Evolutionary conservation across 495 filamentous ascomycete genomes (phyloP).

Genomic region (Aspergillus cavernicola): DNA sequence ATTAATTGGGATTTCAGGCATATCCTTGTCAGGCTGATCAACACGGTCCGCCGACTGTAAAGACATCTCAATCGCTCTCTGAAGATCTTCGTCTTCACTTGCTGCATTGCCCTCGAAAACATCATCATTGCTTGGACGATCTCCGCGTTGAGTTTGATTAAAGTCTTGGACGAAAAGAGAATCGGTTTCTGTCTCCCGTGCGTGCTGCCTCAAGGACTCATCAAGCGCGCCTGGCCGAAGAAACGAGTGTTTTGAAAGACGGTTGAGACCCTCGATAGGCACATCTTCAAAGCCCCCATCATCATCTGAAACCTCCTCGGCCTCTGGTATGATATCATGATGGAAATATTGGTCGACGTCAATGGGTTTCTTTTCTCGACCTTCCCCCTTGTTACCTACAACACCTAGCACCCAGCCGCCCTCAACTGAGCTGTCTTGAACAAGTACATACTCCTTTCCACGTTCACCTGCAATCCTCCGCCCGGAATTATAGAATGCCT

Average conservation of each 20-base stretch:
- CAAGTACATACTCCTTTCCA: constrained; percentile 88
- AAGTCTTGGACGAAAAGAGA: constrained; percentile 64
- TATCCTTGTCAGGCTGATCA: constrained; percentile 28
- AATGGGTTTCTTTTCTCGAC: constrained; percentile 76
- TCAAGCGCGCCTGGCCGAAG: constrained; percentile 39
- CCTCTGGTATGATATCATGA: constrained; percentile 43
- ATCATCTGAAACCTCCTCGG: constrained; percentile 51
- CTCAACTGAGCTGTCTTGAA: constrained; percentile 90
- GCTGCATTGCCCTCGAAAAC: constrained; percentile 37
- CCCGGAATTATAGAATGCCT: constrained; percentile 60
- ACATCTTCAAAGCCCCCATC: constrained; percentile 90
- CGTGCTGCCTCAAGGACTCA: constrained; percentile 31
- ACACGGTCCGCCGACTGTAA: constrained; percentile 35
- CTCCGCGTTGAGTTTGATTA: constrained; percentile 22
- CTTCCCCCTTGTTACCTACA: constrained; percentile 77
- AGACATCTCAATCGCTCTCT: constrained; percentile 80
- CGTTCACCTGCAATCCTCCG: constrained; percentile 83
- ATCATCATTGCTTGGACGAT: constrained; percentile 34
- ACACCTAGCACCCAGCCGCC: constrained; percentile 97
- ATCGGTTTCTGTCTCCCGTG: constrained; percentile 48
- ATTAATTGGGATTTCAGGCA: constrained; percentile 35
- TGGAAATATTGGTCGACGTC: constrained; percentile 73
- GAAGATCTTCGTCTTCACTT: constrained; percentile 73
- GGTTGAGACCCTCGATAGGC: constrained; percentile 88
- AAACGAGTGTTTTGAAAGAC: constrained; percentile 65